Evolutionary conservation across 371 early-diverging fungal genomes (phyloP).

Genomic region (Capillidium heterosporum): DNA sequence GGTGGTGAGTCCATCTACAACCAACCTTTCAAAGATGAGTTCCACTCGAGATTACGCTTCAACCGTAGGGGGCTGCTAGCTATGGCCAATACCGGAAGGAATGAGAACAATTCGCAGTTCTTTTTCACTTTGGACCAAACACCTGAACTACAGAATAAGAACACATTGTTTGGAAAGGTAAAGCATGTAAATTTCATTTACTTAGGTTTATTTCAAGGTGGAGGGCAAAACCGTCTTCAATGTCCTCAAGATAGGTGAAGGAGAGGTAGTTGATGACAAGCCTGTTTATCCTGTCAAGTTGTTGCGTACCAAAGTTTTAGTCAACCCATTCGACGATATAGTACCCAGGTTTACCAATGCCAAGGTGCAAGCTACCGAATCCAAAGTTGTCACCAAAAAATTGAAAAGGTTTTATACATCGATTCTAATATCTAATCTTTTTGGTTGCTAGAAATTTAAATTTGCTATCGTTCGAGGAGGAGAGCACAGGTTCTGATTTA

Average conservation of each 20-base stretch:
- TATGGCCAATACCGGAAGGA: slow-evolving; percentile 69
- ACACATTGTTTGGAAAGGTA: slow-evolving; percentile 86
- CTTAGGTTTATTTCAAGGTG: slow-evolving; percentile 20
- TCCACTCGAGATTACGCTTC: slow-evolving; percentile 78
- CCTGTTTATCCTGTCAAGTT: slow-evolving; percentile 66
- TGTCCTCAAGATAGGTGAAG: slow-evolving; percentile 64
- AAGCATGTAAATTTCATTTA: neutral
- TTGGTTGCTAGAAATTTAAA: slow-evolving; percentile 32
- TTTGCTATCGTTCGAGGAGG: slow-evolving; percentile 79
- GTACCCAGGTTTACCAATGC: slow-evolving; percentile 51
- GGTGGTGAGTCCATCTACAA: slow-evolving; percentile 86
- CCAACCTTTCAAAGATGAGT: slow-evolving; percentile 72
- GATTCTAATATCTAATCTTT: neutral
- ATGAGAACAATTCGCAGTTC: slow-evolving; percentile 79
- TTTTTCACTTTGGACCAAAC: slow-evolving; percentile 82
- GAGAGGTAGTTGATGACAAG: slow-evolving; percentile 63
- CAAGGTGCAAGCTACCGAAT: slow-evolving; percentile 22
- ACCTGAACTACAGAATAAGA: slow-evolving; percentile 63
- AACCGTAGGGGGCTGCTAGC: slow-evolving; percentile 74
- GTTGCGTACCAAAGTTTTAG: slow-evolving; percentile 38
- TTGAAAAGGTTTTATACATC: slow-evolving; percentile 14
- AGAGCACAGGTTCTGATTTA: slow-evolving; percentile 28
- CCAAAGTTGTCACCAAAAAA: slow-evolving; percentile 44
- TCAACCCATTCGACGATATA: slow-evolving; percentile 87
- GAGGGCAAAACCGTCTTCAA: slow-evolving; percentile 86